A percentile compares a stretch with the other conserved stretches of the same genome.
These are phyloP conservation scores for Zoysia pacifica DNA, from an alignment of 176 grass and related monocot species.

Conservation along the genomic window DNA sequence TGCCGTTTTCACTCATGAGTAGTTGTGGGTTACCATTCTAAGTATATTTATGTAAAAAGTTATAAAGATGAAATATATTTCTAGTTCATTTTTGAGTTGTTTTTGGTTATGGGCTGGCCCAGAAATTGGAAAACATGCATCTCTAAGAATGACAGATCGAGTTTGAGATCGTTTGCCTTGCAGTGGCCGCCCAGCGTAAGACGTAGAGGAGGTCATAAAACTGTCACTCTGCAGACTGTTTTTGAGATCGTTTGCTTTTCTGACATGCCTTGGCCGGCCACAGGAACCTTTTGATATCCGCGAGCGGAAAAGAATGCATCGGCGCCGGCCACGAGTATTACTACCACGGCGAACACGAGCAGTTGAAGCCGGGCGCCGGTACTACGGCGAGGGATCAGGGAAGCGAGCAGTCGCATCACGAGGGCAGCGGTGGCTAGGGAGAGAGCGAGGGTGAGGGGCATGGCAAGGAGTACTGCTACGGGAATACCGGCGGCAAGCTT, in stretches of 20 bases:
- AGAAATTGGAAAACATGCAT: too few species aligned
- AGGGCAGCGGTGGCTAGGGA: background rate
- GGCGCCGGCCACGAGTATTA: slow-evolving; percentile 25
- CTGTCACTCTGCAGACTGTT: background rate
- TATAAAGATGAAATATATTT: too few species aligned
- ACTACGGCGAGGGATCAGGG: slow-evolving; percentile 25
- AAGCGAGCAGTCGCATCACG: background rate
- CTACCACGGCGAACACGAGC: slow-evolving; percentile 22
- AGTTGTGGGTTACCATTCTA: too few species aligned
- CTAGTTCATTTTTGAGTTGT: too few species aligned
- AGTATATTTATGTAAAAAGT: too few species aligned
- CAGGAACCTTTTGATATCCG: slow-evolving; percentile 51
- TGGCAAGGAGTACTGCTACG: slow-evolving; percentile 37
- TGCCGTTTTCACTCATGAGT: too few species aligned
- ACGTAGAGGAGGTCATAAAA: background rate
- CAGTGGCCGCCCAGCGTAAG: too few species aligned
- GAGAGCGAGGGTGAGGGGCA: background rate
- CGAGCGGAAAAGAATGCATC: slow-evolving; percentile 22
- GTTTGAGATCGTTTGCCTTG: too few species aligned
- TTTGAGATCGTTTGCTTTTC: background rate
- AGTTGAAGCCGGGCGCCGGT: slow-evolving; percentile 32
- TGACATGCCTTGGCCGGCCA: background rate
- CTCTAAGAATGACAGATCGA: too few species aligned
- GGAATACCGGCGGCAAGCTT: background rate
- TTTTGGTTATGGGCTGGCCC: too few species aligned